Percentiles rank a stretch among this genome's conserved stretches.
Evolutionary conservation across 2,329 filamentous ascomycete genomes (phyloP).

Genomic region (Lecanicillium sp.): DNA sequence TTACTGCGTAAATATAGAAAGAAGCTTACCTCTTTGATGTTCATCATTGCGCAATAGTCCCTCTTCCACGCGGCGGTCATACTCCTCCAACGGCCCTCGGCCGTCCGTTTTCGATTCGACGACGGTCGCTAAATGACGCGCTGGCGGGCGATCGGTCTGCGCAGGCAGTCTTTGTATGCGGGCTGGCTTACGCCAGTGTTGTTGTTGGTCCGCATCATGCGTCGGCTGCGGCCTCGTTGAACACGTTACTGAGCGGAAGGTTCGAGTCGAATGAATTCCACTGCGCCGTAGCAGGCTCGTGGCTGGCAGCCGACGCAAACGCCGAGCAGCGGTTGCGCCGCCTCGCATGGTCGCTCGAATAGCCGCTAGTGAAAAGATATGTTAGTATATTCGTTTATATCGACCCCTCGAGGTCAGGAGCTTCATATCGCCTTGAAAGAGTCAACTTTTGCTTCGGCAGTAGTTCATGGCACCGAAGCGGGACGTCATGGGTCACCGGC

Average conservation of each 20-base stretch:
- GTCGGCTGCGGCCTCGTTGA: slow-evolving; percentile 3
- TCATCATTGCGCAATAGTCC: slow-evolving; percentile 77
- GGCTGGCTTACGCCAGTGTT: not conserved
- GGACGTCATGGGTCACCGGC: not conserved
- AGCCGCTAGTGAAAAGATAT: no score
- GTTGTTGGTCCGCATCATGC: slow-evolving; percentile 7
- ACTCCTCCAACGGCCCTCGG: slow-evolving; percentile 75
- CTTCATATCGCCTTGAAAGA: not conserved
- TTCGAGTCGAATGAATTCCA: not conserved
- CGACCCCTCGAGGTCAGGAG: not conserved
- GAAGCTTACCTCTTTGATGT: slow-evolving; percentile 68
- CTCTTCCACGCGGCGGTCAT: slow-evolving; percentile 68
- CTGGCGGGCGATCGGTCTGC: slow-evolving; percentile 9
- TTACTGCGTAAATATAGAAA: not conserved
- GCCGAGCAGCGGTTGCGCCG: slow-evolving; percentile 8
- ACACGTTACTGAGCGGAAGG: not conserved
- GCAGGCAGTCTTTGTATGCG: slow-evolving; percentile 2
- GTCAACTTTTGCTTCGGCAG: not conserved
- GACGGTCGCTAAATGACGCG: slow-evolving; percentile 21
- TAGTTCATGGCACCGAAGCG: not conserved
- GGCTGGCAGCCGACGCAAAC: slow-evolving; percentile 12
- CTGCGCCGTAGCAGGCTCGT: not conserved
- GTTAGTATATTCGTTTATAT: not conserved
- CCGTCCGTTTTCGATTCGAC: slow-evolving; percentile 19
- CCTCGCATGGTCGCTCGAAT: slow-evolving; percentile 11